phyloP scores from a whole-genome alignment of 1,284 basidiomycete genomes.

The Boletus semigastroideus region DNA sequence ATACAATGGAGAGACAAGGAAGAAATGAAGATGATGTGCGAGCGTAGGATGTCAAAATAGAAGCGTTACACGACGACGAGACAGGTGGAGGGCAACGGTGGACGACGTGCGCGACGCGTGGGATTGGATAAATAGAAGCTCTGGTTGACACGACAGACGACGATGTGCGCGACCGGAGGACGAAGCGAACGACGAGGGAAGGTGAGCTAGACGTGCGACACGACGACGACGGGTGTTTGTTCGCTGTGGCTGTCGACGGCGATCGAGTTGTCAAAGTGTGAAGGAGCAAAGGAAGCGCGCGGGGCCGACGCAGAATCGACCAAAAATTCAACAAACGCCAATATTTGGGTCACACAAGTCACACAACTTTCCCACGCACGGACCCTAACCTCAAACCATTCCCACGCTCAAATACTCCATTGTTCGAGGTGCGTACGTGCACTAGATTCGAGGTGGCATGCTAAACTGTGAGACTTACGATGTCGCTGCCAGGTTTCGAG shows the following conservation, averaged over 20 bases:
- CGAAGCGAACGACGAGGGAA: conserved; percentile 25
- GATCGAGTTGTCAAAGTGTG: conserved; percentile 42
- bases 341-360: conserved; percentile 41
- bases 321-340: conserved; percentile 40
- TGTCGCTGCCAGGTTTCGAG: neutral
- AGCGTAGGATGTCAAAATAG: conserved; percentile 23
- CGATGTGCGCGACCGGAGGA: conserved; percentile 19
- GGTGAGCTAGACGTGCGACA: conserved; percentile 29
- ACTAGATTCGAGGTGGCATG: neutral
- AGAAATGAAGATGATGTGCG: conserved; percentile 23
- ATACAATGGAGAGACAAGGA: conserved; percentile 33
- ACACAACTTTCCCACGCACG: conserved; percentile 40
- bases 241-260: conserved; percentile 36
- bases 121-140: conserved; percentile 34
- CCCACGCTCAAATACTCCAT: conserved; percentile 30
- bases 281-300: conserved; percentile 45
- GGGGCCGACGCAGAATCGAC: conserved; percentile 44
- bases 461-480: no score
- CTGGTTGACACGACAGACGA: conserved; percentile 19
- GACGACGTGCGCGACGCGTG: conserved; percentile 39
- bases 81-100: conserved; percentile 20
- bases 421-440: conserved; percentile 7
- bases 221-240: conserved; percentile 32
- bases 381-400: conserved; percentile 39
- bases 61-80: conserved; percentile 20